Conservation (phyloP, 2,329 filamentous ascomycete species). For the Lachnellula occidentalis region DNA sequence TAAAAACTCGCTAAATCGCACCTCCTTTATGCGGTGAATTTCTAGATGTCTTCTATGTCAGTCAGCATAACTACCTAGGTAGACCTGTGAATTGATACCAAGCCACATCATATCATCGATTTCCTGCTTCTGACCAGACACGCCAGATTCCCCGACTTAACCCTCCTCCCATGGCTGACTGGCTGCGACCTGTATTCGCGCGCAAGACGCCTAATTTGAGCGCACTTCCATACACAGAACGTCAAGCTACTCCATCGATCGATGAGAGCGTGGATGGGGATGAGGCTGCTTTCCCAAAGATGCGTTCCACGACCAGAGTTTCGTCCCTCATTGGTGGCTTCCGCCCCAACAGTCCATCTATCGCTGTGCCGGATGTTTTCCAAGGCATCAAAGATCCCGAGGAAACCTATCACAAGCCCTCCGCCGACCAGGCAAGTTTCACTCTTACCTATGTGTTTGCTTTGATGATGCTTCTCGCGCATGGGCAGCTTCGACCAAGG, state of each 20-base stretch:
- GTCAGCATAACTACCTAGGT: neutral
- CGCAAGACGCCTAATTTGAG: slow-evolving; percentile 18
- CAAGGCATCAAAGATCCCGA: slow-evolving; percentile 20
- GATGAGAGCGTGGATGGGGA: slow-evolving; percentile 19
- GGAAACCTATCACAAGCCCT: slow-evolving; percentile 27
- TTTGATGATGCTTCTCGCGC: neutral
- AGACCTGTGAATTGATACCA: neutral
- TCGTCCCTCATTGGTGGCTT: slow-evolving; percentile 23
- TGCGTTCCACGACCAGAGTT: slow-evolving; percentile 20
- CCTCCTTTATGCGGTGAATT: neutral
- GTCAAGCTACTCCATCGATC: slow-evolving; percentile 3
- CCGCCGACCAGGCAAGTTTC: slow-evolving; percentile 17
- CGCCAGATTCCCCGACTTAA: neutral
- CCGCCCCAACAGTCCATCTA: slow-evolving; percentile 12
- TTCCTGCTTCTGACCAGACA: no score
- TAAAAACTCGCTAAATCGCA: neutral
- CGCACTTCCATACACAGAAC: slow-evolving; percentile 3
- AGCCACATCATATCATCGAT: neutral
- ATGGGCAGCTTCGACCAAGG: neutral
- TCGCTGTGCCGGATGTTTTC: slow-evolving; percentile 15
- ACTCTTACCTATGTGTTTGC: neutral
- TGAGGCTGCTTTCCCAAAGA: slow-evolving; percentile 9
- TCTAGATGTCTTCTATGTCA: neutral
- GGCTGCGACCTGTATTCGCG: slow-evolving; percentile 26
- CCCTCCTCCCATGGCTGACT: slow-evolving; percentile 22